These are phyloP conservation scores for Yamadazyma friedrichii DNA, from an alignment of 1,139 yeast genomes.

Conservation along the genomic window DNA sequence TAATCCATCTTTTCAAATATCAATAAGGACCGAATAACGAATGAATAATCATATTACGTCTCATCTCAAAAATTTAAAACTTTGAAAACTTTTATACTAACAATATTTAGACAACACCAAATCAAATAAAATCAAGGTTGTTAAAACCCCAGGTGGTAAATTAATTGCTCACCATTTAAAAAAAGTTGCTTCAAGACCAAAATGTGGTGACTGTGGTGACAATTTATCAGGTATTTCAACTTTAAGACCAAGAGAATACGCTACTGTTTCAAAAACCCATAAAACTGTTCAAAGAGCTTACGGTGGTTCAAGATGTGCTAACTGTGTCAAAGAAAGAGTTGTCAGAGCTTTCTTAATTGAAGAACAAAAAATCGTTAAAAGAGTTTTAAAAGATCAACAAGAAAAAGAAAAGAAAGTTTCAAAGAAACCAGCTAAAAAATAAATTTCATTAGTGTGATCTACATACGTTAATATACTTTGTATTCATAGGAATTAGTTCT, in stretches of 20 bases:
- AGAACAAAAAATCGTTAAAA: conserved; percentile 99
- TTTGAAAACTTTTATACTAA: conserved; percentile 30
- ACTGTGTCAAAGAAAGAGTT: conserved; percentile 98
- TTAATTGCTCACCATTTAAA: conserved; percentile 96
- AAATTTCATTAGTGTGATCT: conserved; percentile 17
- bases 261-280: conserved; percentile 90
- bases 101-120: conserved; percentile 83
- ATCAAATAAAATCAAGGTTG: conserved; percentile 98
- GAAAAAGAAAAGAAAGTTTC: conserved; percentile 74
- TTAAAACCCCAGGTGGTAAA: conserved; percentile 99
- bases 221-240: conserved; percentile 91
- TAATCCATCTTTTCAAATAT: not conserved
- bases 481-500: conserved; percentile 7
- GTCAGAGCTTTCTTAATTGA: conserved; percentile 99
- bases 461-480: conserved; percentile 11
- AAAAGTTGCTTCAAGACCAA: conserved; percentile 93
- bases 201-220: conserved; percentile 98
- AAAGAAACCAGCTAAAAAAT: conserved; percentile 42
- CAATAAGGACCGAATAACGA: not conserved
- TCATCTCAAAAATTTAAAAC: not conserved
- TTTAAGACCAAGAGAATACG: conserved; percentile 97
- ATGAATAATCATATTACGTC: not conserved
- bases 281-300: conserved; percentile 98
- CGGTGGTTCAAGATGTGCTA: conserved; percentile 99
- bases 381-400: conserved; percentile 94